Percentiles rank a stretch among this genome's conserved stretches.
These are phyloP conservation scores for carrot (Daucus carota) DNA, from an alignment of 129 eudicot species.

Conservation along the genomic window DNA sequence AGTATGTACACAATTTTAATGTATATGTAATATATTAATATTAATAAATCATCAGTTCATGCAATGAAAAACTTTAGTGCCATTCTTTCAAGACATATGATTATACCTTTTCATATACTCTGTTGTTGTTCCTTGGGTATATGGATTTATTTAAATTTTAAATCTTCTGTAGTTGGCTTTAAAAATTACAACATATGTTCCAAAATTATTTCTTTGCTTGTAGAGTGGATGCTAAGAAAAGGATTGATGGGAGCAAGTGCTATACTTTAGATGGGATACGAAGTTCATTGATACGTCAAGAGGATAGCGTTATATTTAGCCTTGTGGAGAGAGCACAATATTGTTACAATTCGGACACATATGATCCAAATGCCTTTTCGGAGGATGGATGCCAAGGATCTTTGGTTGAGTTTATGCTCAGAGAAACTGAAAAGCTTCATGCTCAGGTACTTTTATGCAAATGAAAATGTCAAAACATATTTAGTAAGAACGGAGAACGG, in stretches of 20 bases:
- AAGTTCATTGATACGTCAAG: constrained; percentile 68
- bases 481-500: neutral
- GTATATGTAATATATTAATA: neutral
- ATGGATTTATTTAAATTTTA: neutral
- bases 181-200: neutral
- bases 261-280: constrained; percentile 85
- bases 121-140: neutral
- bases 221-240: constrained; percentile 35
- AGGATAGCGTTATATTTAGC: constrained; percentile 84
- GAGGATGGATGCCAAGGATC: constrained; percentile 73
- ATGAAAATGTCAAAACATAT: constrained; percentile 6
- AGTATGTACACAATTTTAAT: neutral
- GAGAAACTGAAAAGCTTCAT: constrained; percentile 94
- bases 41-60: neutral
- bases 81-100: neutral
- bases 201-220: constrained; percentile 4
- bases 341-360: constrained; percentile 71
- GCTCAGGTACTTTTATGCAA: constrained; percentile 44
- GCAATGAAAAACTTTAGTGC: neutral
- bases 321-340: constrained; percentile 93
- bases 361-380: constrained; percentile 65
- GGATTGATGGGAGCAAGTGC: constrained; percentile 71
- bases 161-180: neutral
- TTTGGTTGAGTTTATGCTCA: constrained; percentile 75
- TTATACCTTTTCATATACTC: too few relatives aligned